phyloP scores from a whole-genome alignment of 768 basidiomycete genomes.

The Pleurotus pulmonarius region DNA sequence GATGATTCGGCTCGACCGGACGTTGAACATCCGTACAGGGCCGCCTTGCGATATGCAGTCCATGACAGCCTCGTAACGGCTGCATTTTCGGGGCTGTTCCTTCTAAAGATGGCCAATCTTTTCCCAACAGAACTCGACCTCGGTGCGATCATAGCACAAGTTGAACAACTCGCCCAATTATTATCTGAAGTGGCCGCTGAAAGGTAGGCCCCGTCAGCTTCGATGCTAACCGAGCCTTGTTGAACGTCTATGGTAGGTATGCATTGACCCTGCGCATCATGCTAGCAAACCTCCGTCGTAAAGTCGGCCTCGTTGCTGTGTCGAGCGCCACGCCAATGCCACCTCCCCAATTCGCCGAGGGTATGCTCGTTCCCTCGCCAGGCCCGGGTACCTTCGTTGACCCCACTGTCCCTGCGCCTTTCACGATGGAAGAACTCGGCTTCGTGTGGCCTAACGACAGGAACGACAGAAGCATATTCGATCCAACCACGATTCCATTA shows the following conservation, averaged over 20 bases:
- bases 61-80: conserved; percentile 91
- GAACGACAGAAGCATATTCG: conserved; percentile 62
- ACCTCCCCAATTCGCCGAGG: conserved; percentile 49
- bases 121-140: conserved; percentile 86
- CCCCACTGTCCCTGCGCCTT: conserved; percentile 46
- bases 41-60: conserved; percentile 88
- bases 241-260: conserved; percentile 45
- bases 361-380: conserved; percentile 54
- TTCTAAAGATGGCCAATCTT: conserved; percentile 91
- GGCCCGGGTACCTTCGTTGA: conserved; percentile 41
- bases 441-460: conserved; percentile 66
- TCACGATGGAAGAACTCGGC: conserved; percentile 85
- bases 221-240: no score
- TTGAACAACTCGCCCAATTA: conserved; percentile 87
- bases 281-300: conserved; percentile 88
- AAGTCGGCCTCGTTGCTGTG: conserved; percentile 62
- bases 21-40: conserved; percentile 37
- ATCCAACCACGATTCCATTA: conserved; percentile 76
- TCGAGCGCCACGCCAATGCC: conserved; percentile 49
- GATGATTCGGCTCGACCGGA: conserved; percentile 1
- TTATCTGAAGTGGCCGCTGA: conserved; percentile 93
- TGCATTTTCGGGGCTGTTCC: conserved; percentile 86
- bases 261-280: conserved; percentile 89
- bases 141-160: conserved; percentile 71
- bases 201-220: conserved; percentile 40